Evolutionary conservation across 2,329 filamentous ascomycete species (phyloP).

Genomic region (Diplocarpon mali): DNA sequence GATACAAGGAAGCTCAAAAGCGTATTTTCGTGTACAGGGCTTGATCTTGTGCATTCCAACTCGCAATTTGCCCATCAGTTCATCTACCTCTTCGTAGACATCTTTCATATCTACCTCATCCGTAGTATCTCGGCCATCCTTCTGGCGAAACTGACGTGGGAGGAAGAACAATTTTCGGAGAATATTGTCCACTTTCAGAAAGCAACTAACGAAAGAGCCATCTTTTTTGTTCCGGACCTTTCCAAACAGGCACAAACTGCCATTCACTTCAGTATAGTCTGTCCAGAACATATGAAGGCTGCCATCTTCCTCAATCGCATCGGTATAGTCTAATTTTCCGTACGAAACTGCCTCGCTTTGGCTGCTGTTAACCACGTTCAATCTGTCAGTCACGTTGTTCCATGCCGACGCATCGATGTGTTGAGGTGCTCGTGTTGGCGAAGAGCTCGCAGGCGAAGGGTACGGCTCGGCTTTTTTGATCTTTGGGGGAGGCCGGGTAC

Average conservation of each 20-base stretch:
- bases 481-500: constrained; percentile 67
- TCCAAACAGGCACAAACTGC: constrained; percentile 85
- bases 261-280: constrained; percentile 88
- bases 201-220: constrained; percentile 74
- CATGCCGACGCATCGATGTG: constrained; percentile 72
- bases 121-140: constrained; percentile 51
- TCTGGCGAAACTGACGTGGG: constrained; percentile 60
- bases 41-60: constrained; percentile 93
- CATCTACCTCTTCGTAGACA: constrained; percentile 82
- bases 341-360: constrained; percentile 48
- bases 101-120: constrained; percentile 79
- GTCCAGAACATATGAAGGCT: constrained; percentile 94
- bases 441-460: constrained; percentile 65
- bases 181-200: constrained; percentile 93
- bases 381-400: constrained; percentile 74
- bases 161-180: constrained; percentile 87
- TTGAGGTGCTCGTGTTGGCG: constrained; percentile 51
- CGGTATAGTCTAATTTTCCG: constrained; percentile 72
- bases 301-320: constrained; percentile 89
- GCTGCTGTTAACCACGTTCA: constrained; percentile 75
- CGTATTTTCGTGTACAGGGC: constrained; percentile 79
- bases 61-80: constrained; percentile 75
- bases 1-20: constrained; percentile 80
- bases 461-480: constrained; percentile 55
- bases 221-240: constrained; percentile 88